Evolutionary conservation across 1,139 yeast genomes (phyloP), one percentile per base, ranked within the genome.

Genomic region (Hyphopichia khmerensis): DNA sequence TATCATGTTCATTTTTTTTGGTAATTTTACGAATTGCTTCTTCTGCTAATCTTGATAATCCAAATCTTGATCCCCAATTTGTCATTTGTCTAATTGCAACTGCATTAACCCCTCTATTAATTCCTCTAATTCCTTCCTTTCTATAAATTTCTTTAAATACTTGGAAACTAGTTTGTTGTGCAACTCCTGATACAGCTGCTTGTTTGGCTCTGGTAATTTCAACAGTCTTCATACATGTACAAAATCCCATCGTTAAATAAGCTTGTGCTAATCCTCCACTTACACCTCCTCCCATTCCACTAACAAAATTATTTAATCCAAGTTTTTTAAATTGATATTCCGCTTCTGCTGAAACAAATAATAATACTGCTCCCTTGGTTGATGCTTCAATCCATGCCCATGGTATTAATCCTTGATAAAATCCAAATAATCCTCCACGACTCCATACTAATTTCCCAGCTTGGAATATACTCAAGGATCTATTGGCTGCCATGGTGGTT

Each of bases 331-430:
- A 81, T 43, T 77, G 79, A 64, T 88, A 89, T 66, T 93, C 99
- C 40, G 90, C 86, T 62, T 93, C 99, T 30, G 96, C 83, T 40
- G 96, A 84, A 21, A 91, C 97, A 56, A 93, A 95, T 55, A 93
- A 75, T 46, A 93, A 75, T n/a, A 91, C 96, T 3, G 98, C 98
- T 62, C 99, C 99, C 65, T 93, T 93, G 37, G 99, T 93, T 18
- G 96, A 87, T n/a, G 97, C 99, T 67, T 93, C 99, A 54, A 93
- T 87, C 97, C 98, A 91, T 2, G 98, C 99, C 99, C 99, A 93
- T 35, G 99, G 99, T 50, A 93, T 91, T 63, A 93, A 76, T 21
- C 99, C 99, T 64, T 93, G 99, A 70, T 91, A 93, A 68, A 91
- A 93, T 0, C 97, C 99, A 24, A 80, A 64, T 19, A 85, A 56